These are phyloP conservation scores for Pharnaceum exiguum DNA, from an alignment of 148 eudicot genomes.

Conservation along the genomic window DNA sequence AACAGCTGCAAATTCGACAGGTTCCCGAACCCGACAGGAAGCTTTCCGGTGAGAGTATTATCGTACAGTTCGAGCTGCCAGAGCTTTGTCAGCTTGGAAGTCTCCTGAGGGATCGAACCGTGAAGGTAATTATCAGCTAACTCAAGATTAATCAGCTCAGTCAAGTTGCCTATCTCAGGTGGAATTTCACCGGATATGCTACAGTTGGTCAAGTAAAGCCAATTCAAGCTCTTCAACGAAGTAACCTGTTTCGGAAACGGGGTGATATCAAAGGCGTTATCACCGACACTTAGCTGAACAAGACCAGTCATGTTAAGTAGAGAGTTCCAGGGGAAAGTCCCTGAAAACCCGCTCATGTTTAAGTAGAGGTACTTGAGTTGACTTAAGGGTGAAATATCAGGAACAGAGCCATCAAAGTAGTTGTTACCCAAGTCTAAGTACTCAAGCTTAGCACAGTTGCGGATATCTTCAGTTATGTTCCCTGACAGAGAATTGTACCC, in stretches of 20 bases:
- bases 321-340: constrained; percentile 66
- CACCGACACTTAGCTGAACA: constrained; percentile 53
- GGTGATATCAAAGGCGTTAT: constrained; percentile 48
- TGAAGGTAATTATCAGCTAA: constrained; percentile 37
- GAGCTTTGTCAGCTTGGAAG: constrained; percentile 51
- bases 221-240: constrained; percentile 28
- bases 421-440: constrained; percentile 83
- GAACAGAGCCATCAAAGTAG: constrained; percentile 48
- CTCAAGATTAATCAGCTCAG: constrained; percentile 47
- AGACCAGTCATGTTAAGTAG: constrained; percentile 45
- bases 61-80: constrained; percentile 61
- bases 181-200: constrained; percentile 67
- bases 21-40: constrained; percentile 67
- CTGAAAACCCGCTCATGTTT: constrained; percentile 56
- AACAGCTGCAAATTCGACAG: constrained; percentile 43
- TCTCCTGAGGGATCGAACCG: constrained; percentile 60
- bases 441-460: constrained; percentile 33
- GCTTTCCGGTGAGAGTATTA: constrained; percentile 50
- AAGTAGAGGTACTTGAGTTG: constrained; percentile 36
- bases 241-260: constrained; percentile 43
- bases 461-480: constrained; percentile 19
- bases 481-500: constrained; percentile 57
- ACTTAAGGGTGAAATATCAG: constrained; percentile 42
- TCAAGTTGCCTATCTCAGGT: constrained; percentile 50
- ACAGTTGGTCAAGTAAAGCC: constrained; percentile 69